Conservation (phyloP, 2,329 filamentous ascomycete species). For the Alternaria burnsii region DNA sequence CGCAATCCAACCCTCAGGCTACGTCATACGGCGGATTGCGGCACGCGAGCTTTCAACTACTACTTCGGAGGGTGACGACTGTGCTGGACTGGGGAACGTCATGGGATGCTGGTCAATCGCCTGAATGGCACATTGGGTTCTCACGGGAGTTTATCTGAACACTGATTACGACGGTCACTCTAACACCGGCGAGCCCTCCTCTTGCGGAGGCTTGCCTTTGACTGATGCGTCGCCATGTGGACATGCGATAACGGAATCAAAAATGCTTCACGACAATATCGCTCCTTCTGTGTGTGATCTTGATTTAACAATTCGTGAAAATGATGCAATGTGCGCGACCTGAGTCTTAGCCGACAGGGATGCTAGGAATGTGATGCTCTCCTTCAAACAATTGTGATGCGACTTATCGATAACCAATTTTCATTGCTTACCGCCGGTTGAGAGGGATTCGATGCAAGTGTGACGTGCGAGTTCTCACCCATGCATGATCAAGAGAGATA, state of each 20-base stretch:
- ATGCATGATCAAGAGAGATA: too few species aligned
- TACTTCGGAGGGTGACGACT: constrained; percentile 32
- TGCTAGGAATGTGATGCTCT: neutral
- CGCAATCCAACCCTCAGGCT: constrained; percentile 22
- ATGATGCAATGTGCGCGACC: constrained; percentile 4
- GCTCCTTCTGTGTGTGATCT: constrained; percentile 18
- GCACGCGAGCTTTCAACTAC: constrained; percentile 37
- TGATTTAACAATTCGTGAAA: neutral
- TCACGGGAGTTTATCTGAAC: constrained; percentile 47
- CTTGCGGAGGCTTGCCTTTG: constrained; percentile 46
- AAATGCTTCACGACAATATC: constrained; percentile 50
- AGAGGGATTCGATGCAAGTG: too few species aligned
- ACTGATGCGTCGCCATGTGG: constrained; percentile 48
- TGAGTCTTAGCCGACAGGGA: neutral
- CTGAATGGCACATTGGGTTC: constrained; percentile 40
- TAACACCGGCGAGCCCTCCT: constrained; percentile 48
- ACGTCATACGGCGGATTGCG: constrained; percentile 38
- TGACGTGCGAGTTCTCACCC: too few species aligned
- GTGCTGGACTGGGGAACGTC: constrained; percentile 38
- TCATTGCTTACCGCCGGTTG: too few species aligned
- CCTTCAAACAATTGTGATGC: neutral
- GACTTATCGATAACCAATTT: neutral
- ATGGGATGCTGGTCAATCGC: constrained; percentile 48
- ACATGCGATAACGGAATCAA: constrained; percentile 46
- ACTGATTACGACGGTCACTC: constrained; percentile 38